These are phyloP conservation scores for Psilocybe subaeruginosa DNA, from an alignment of 768 basidiomycete species.

Conservation along the genomic window DNA sequence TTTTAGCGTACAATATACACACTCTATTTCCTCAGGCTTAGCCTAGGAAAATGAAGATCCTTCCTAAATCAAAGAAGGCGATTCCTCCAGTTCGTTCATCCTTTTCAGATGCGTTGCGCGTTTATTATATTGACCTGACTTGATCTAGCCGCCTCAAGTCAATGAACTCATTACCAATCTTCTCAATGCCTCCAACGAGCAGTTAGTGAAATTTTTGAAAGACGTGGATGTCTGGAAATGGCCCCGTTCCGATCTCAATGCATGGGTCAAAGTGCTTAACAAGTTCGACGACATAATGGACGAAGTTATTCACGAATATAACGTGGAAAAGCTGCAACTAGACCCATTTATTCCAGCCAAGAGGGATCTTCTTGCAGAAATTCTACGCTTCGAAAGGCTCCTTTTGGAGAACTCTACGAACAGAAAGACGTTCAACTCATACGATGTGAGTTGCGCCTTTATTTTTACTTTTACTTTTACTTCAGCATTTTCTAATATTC, in stretches of 20 bases:
- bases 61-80: conserved; percentile 82
- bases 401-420: conserved; percentile 98
- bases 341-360: conserved; percentile 75
- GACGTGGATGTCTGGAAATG: conserved; percentile 87
- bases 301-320: conserved; percentile 80
- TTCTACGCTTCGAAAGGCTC: conserved; percentile 87
- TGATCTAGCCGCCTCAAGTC: conserved; percentile 72
- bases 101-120: conserved; percentile 19
- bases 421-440: conserved; percentile 93
- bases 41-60: conserved; percentile 84
- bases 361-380: conserved; percentile 76
- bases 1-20: conserved; percentile 5
- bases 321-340: conserved; percentile 82
- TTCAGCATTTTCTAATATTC: conserved; percentile 7
- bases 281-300: conserved; percentile 92
- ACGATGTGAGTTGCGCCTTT: conserved; percentile 73
- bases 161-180: conserved; percentile 79
- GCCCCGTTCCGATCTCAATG: conserved; percentile 95
- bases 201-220: conserved; percentile 68
- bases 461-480: conserved; percentile 9
- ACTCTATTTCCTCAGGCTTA: conserved; percentile 38
- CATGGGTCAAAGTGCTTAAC: conserved; percentile 96
- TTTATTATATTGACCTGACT: conserved; percentile 22
- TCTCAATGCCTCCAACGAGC: conserved; percentile 64
- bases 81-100: conserved; percentile 66